Conservation (phyloP, 495 filamentous ascomycete species). For the Penicillium silybi region DNA sequence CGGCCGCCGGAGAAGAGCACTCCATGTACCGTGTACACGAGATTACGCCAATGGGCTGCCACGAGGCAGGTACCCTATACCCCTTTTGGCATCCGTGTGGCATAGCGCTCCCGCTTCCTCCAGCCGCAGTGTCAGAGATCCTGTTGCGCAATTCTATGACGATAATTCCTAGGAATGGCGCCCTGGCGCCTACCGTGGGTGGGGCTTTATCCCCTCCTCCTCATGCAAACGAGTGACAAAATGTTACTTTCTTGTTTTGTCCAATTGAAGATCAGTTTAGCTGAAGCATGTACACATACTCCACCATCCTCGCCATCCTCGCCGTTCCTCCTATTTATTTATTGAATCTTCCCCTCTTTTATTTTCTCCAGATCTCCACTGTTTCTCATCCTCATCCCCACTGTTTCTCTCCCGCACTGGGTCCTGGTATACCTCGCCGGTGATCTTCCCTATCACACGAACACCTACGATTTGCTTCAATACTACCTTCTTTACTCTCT, state of each 20-base stretch:
- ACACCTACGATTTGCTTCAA: background rate
- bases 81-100: background rate
- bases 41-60: conserved; percentile 6
- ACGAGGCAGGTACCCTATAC: conserved; percentile 25
- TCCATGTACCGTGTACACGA: conserved; percentile 17
- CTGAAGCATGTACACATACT: conserved; percentile 14
- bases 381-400: background rate
- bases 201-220: conserved; percentile 18
- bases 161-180: conserved; percentile 41
- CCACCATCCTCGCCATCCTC: background rate
- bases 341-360: background rate
- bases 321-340: background rate
- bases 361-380: conserved; percentile 5
- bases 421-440: conserved; percentile 6
- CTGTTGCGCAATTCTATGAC: conserved; percentile 31
- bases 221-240: background rate
- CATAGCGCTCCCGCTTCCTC: background rate
- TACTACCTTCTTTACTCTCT: conserved; percentile 3
- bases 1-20: conserved; percentile 1
- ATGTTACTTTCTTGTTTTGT: conserved; percentile 7
- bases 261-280: conserved; percentile 14
- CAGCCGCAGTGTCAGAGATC: background rate
- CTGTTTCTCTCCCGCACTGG: background rate
- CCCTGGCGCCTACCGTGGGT: conserved; percentile 24
- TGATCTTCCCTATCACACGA: background rate